Evolutionary conservation across 1,139 yeast species (phyloP).

Genomic region (Blastobotrys elegans): DNA sequence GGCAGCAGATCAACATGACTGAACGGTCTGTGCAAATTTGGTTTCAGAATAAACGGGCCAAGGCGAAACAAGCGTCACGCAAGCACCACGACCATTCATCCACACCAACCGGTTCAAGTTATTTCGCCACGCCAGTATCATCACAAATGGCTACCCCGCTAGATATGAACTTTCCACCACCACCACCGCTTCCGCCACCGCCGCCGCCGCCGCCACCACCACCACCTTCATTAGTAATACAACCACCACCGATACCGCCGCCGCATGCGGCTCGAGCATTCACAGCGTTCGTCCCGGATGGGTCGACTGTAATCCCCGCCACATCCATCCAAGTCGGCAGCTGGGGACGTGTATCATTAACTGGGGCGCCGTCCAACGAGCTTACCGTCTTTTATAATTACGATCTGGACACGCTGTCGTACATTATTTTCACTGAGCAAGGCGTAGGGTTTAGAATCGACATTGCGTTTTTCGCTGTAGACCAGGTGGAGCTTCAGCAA

Average conservation of each 20-base stretch:
- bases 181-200: slow-evolving; percentile 1
- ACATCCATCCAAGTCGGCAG: slow-evolving; percentile 29
- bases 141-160: slow-evolving; percentile 1
- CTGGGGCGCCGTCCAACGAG: slow-evolving; percentile 21
- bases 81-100: not conserved
- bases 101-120: not conserved
- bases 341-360: slow-evolving; percentile 29
- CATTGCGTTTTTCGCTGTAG: slow-evolving; percentile 23
- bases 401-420: slow-evolving; percentile 21
- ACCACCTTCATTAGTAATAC: not conserved
- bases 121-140: not conserved
- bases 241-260: not conserved
- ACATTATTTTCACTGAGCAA: slow-evolving; percentile 26
- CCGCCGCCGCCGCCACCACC: not conserved
- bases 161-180: not conserved
- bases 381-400: slow-evolving; percentile 26
- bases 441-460: slow-evolving; percentile 27
- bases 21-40: slow-evolving; percentile 91
- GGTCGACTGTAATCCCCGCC: slow-evolving; percentile 17
- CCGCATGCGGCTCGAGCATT: not conserved
- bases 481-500: slow-evolving; percentile 16
- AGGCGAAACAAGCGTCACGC: slow-evolving; percentile 46
- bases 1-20: slow-evolving; percentile 75
- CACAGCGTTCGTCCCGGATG: not conserved
- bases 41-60: slow-evolving; percentile 92